Percentiles rank a stretch among this genome's conserved stretches.
These are phyloP conservation scores for Heliophila coronopifolia DNA, from an alignment of 441 rosid genomes.

Conservation along the genomic window DNA sequence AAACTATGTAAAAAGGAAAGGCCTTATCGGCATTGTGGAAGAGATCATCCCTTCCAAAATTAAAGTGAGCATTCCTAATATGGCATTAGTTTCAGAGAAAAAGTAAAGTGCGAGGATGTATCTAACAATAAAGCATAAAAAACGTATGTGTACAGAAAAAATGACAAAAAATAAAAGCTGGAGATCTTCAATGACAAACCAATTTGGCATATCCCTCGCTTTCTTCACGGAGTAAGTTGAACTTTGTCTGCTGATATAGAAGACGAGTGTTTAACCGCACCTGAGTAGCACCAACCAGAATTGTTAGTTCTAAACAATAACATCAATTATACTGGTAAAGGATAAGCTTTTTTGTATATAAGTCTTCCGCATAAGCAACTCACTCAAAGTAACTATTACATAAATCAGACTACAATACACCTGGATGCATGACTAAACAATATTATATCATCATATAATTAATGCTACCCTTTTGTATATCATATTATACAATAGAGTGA, in stretches of 20 bases:
- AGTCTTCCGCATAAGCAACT: slow-evolving; percentile 10
- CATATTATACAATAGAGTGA: slow-evolving; percentile 8
- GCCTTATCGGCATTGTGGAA: slow-evolving; percentile 12
- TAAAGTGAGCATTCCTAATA: slow-evolving; percentile 13
- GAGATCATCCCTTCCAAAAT: slow-evolving; percentile 14
- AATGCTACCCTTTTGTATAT: not conserved
- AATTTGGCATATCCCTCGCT: slow-evolving; percentile 99
- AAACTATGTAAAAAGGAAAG: slow-evolving; percentile 20
- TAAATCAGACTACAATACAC: slow-evolving; percentile 13
- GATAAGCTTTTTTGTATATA: slow-evolving; percentile 2
- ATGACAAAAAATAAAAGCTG: slow-evolving; percentile 5
- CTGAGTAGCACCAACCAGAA: slow-evolving; percentile 43
- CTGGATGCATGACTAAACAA: slow-evolving; percentile 10
- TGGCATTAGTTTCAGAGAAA: not conserved
- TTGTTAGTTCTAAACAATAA: slow-evolving; percentile 22
- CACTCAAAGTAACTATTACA: slow-evolving; percentile 8
- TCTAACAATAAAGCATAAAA: slow-evolving; percentile 9
- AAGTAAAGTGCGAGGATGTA: slow-evolving; percentile 5
- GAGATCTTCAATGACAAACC: slow-evolving; percentile 42
- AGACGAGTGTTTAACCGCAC: slow-evolving; percentile 98
- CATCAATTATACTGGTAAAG: slow-evolving; percentile 13
- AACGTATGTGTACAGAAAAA: not conserved
- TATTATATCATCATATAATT: slow-evolving; percentile 8
- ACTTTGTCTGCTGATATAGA: slow-evolving; percentile 98
- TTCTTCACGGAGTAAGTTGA: slow-evolving; percentile 97